Percentiles rank a stretch among this genome's conserved stretches.
These are phyloP conservation scores for Emmonsiellopsis sp. DNA, from an alignment of 2,329 filamentous ascomycete genomes.

Conservation along the genomic window DNA sequence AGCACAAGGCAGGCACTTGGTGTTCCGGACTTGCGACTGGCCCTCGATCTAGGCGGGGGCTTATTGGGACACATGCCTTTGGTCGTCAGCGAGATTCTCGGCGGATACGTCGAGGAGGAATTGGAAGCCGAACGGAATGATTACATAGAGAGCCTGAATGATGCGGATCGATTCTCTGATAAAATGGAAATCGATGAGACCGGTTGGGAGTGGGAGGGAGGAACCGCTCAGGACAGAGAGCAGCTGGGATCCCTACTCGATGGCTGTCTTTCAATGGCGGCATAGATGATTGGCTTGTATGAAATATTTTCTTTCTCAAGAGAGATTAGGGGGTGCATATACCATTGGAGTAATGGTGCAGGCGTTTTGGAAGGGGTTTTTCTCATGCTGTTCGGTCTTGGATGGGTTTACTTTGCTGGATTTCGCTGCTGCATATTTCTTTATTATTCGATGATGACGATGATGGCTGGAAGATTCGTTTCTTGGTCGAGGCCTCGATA, in stretches of 20 bases:
- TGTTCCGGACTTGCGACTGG: slow-evolving; percentile 68
- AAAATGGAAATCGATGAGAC: slow-evolving; percentile 33
- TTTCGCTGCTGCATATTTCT: too few relatives aligned
- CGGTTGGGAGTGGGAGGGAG: slow-evolving; percentile 31
- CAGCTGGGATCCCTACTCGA: slow-evolving; percentile 31
- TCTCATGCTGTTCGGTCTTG: neutral
- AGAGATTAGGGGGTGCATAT: too few relatives aligned
- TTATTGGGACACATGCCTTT: slow-evolving; percentile 70
- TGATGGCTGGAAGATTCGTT: too few relatives aligned
- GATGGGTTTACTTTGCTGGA: too few relatives aligned
- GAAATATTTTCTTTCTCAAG: neutral
- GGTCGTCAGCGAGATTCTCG: slow-evolving; percentile 59
- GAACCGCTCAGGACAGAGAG: slow-evolving; percentile 23
- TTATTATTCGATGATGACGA: too few relatives aligned
- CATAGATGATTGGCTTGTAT: slow-evolving; percentile 12
- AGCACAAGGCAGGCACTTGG: slow-evolving; percentile 61
- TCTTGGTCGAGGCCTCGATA: too few relatives aligned
- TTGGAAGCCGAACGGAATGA: slow-evolving; percentile 44
- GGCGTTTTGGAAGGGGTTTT: neutral
- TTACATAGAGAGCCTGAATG: slow-evolving; percentile 15
- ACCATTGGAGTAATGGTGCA: too few relatives aligned
- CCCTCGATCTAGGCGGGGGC: slow-evolving; percentile 64
- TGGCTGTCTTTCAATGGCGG: slow-evolving; percentile 33
- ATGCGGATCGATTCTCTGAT: slow-evolving; percentile 18
- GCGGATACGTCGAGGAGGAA: slow-evolving; percentile 66